phyloP scores from a whole-genome alignment of 108 stramenopile genomes.

The Licmophora abbreviata region DNA sequence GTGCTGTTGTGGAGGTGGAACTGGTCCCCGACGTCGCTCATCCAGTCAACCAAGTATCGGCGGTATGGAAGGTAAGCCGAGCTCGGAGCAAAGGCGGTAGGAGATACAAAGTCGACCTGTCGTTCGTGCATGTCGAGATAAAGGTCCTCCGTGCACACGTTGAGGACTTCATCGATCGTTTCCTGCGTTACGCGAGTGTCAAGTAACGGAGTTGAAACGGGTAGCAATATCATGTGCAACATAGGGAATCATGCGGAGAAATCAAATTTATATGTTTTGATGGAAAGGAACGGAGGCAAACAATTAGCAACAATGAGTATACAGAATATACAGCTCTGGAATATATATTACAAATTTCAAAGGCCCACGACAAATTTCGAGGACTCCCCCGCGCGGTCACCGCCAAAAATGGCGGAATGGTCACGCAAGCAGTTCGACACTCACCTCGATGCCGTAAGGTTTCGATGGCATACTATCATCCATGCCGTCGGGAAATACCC shows the following conservation, averaged over 20 bases:
- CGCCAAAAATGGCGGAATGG: background rate
- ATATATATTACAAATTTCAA: background rate
- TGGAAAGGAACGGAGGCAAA: background rate
- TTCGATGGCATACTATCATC: conserved; percentile 30
- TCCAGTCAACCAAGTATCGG: conserved; percentile 88
- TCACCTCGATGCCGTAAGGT: conserved; percentile 68
- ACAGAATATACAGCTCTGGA: background rate
- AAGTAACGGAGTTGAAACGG: background rate
- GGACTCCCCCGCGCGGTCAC: no score
- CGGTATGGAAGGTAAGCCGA: conserved; percentile 83
- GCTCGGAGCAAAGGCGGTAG: conserved; percentile 43
- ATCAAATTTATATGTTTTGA: background rate
- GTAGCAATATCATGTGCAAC: conserved; percentile 7
- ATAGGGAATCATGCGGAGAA: background rate
- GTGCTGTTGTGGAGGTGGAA: conserved; percentile 74
- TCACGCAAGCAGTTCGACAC: conserved; percentile 10
- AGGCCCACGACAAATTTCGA: background rate
- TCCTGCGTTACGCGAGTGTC: conserved; percentile 17
- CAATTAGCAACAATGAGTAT: background rate
- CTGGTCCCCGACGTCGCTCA: conserved; percentile 86
- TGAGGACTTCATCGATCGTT: conserved; percentile 53
- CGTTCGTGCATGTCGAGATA: conserved; percentile 71
- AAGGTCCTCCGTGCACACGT: conserved; percentile 62
- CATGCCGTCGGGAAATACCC: conserved; percentile 21
- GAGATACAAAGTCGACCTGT: conserved; percentile 75